Evolutionary conservation across 1,284 basidiomycete genomes (phyloP).

Genomic region (Naganishia sp.): DNA sequence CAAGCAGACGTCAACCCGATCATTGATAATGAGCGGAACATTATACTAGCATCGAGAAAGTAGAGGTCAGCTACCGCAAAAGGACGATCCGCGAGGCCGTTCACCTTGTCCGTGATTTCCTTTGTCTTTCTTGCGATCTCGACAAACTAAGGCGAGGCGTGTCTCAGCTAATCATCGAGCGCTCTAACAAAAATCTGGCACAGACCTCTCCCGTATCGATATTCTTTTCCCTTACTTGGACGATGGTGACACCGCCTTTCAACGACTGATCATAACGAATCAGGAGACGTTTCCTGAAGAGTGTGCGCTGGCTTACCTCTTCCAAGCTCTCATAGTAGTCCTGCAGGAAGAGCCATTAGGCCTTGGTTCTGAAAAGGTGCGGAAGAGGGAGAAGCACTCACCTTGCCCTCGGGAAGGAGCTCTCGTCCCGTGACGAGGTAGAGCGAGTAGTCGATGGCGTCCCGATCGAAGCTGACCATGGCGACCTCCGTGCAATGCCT

Average conservation of each 20-base stretch:
- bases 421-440: constrained; percentile 85
- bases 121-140: constrained; percentile 72
- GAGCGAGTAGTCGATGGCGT: constrained; percentile 67
- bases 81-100: constrained; percentile 25
- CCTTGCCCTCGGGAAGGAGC: constrained; percentile 76
- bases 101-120: constrained; percentile 67
- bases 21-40: constrained; percentile 88
- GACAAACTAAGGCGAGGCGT: constrained; percentile 63
- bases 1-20: constrained; percentile 82
- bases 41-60: constrained; percentile 58
- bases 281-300: background rate
- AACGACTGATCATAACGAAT: constrained; percentile 60
- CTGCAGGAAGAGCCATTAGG: constrained; percentile 51
- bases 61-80: constrained; percentile 1
- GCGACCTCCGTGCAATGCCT: no score
- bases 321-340: constrained; percentile 75
- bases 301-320: constrained; percentile 59
- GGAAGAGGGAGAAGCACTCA: constrained; percentile 43
- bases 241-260: constrained; percentile 81
- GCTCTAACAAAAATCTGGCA: background rate
- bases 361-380: background rate
- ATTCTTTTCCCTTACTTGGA: constrained; percentile 85
- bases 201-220: constrained; percentile 70
- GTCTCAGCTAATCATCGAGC: background rate
- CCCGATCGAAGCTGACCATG: constrained; percentile 32